Percentiles rank a stretch among this genome's conserved stretches.
Evolutionary conservation across 2,329 filamentous ascomycete species (phyloP).

Genomic region (Aspergillus sclerotialis): DNA sequence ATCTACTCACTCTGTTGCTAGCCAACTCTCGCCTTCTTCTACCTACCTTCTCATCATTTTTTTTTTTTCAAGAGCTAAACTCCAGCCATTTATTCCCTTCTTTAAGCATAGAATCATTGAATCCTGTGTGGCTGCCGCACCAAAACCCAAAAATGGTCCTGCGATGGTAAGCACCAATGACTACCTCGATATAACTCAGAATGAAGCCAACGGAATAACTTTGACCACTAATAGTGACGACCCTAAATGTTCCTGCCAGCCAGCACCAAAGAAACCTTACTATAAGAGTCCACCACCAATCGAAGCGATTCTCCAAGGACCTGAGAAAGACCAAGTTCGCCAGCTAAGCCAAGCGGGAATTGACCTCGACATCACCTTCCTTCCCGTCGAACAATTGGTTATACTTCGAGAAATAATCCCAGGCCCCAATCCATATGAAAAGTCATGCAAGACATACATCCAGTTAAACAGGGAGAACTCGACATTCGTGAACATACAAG

Average conservation of each 20-base stretch:
- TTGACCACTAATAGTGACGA: conserved; percentile 9
- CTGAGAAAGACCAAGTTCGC: conserved; percentile 7
- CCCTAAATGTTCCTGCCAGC: conserved; percentile 16
- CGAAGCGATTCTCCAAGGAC: conserved; percentile 10
- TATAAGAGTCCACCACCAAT: conserved; percentile 8
- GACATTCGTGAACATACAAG: conserved; percentile 20
- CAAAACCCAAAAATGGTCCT: background rate
- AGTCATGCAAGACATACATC: conserved; percentile 3
- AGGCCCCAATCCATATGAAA: conserved; percentile 3
- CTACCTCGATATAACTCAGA: background rate
- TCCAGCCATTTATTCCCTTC: too few species aligned
- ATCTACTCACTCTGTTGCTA: too few species aligned
- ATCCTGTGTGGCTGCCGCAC: too few species aligned
- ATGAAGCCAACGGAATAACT: background rate
- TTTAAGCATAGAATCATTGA: too few species aligned
- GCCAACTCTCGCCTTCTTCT: too few species aligned
- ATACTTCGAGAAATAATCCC: conserved; percentile 15
- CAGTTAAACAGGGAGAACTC: conserved; percentile 5
- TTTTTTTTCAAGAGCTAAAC: too few species aligned
- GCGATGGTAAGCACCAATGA: conserved; percentile 1
- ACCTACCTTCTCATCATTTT: too few species aligned
- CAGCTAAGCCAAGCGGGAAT: conserved; percentile 11
- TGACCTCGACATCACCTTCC: conserved; percentile 20
- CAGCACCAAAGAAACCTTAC: conserved; percentile 5
- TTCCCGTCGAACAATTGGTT: conserved; percentile 14